These are phyloP conservation scores for Evernia prunastri DNA, from an alignment of 495 filamentous ascomycete species.

Conservation along the genomic window DNA sequence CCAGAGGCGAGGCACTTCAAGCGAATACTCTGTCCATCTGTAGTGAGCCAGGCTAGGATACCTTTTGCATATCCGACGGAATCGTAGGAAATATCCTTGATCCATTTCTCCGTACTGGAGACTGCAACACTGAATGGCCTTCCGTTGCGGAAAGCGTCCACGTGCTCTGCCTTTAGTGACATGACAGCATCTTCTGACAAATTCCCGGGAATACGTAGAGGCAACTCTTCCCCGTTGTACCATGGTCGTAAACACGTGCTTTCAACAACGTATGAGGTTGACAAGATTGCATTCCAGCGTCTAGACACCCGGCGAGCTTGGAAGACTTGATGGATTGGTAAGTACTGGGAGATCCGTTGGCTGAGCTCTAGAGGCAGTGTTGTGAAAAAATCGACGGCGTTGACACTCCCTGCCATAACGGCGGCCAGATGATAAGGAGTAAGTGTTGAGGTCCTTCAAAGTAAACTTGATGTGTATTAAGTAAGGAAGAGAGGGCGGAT, in stretches of 20 bases:
- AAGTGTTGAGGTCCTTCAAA: too few species aligned
- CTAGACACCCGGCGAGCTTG: background rate
- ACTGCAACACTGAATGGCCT: background rate
- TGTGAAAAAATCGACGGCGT: too few species aligned
- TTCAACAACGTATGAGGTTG: background rate
- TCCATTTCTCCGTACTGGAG: background rate
- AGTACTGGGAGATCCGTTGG: background rate
- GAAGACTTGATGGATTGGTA: background rate
- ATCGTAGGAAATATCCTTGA: background rate
- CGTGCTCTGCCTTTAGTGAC: too few species aligned
- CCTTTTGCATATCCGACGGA: background rate
- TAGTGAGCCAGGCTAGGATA: background rate
- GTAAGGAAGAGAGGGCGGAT: too few species aligned
- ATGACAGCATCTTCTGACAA: too few species aligned
- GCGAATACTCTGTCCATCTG: background rate
- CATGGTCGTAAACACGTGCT: background rate
- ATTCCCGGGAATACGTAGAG: background rate
- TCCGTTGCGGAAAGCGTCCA: background rate
- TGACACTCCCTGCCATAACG: too few species aligned
- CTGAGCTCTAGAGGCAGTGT: background rate
- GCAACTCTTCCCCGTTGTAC: background rate
- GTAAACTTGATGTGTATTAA: too few species aligned
- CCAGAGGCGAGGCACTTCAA: background rate
- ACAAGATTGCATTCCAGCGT: background rate
- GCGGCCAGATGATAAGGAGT: too few species aligned